Base-by-base conservation (phyloP, 371 early-diverging fungal species). In the Umbelopsis sp. region DNA sequence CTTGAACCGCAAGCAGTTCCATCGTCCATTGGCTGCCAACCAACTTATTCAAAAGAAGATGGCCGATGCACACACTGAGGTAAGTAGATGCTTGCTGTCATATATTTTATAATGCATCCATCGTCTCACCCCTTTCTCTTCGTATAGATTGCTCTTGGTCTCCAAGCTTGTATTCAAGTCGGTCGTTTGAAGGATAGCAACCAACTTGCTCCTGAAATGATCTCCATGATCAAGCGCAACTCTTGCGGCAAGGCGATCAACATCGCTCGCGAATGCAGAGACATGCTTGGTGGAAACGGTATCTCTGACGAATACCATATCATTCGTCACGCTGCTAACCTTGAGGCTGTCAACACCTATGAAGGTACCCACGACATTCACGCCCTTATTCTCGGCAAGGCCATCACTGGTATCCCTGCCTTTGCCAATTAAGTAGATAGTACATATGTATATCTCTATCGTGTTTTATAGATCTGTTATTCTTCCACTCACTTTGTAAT, bases 351-450 rank as follows among this genome's bases (percentile, higher is more conserved):
- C 50, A 96, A 96, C 81, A 99, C 99, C 7, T 99, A 99, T 74
- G 99, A 98, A 80, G 96, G 97, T 37, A 99, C 98, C 0, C 92
- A 96, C 70, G 98, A 97, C 77, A 88, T 99, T 48, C 99, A 99
- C 74, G 93, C 97, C 32, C 82, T 99, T 65, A 97, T 98, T 67
- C 76, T 99, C 41, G 99, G 98, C 63, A 87, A 96, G 51, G 98
- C 93, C 24, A 96, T 99, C 70, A 99, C 99, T 32, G 98, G 98
- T 32, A 87, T 98, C 52, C 86, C 92, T 32, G 88, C 96, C 18
- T 96, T 96, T 74, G 76, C 67, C 37, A 57, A 57, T 35, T 57
- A 22, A 22, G 22, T 22, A 57, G 35, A 57, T 35, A 35, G 11
- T n/a, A 25, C 29, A 24, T 29, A 41, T 41, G 12, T 41, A 0